Base-by-base conservation (phyloP, 2,329 filamentous ascomycete species). In the Pseudohalonectria lignicola region DNA sequence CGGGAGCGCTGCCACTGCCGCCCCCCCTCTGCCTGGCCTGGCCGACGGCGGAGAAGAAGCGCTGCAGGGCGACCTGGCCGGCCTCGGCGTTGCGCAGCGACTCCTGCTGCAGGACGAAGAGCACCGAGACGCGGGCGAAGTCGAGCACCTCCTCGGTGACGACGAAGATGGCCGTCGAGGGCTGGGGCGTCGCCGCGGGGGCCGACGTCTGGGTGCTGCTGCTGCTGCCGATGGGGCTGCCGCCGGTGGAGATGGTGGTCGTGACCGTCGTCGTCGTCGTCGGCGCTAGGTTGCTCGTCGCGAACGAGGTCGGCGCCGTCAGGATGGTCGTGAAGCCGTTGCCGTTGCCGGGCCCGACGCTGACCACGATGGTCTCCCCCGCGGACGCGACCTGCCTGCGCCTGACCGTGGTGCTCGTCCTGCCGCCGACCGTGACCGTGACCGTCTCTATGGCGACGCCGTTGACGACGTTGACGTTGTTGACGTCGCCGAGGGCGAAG, bases 91-190 rank as follows among this genome's bases (percentile, higher is more conserved):
- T 59, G 23, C 60, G 53, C 2, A 77, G 47, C 5, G 54, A 61
- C 40, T 71, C 57, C 46, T 76, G 57, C 48, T 82, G 74, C 2
- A 82, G 58, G 19, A 83, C 62, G 45, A 66, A 81, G 13, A 83
- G 61, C 3, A 82, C 70, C 0, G 67, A 69, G 2, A 79, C 66
- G 4, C 78, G 67, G 1, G 75, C 70, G 57, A 83, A 83, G 48
- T 82, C 78, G 1, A 79, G 57, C 1, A 68, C 65, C 36, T 73
- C 63, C 40, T 78, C 64, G 1, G 71, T 73, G 11, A 75, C 59
- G 0, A 51, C 52, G 36, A 79, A 79, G 1, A 47, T 51, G 3
- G 56, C 47, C 11, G 52, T 52, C 17, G 60, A 47, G 11, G 52
- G 43, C 11, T 47, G 44, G 10, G 55, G 51, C 12, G 44, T 46